These are phyloP conservation scores for Backusella luteola DNA, from an alignment of 192 early-diverging fungal species.

Conservation along the genomic window DNA sequence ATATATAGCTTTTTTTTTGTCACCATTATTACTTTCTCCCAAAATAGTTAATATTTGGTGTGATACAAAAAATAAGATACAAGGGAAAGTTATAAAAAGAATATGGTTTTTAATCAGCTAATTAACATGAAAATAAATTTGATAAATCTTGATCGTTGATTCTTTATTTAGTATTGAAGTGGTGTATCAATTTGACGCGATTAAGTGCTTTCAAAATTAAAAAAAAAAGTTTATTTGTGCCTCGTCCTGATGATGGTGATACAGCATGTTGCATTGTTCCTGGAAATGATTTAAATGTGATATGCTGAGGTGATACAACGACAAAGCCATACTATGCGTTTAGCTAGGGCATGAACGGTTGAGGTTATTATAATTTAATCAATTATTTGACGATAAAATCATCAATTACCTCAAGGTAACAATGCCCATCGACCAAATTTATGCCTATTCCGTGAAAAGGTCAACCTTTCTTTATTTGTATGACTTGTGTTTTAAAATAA, in stretches of 20 bases:
- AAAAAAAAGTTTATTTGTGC: conserved; percentile 5
- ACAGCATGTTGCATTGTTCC: background rate
- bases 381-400: background rate
- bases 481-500: background rate
- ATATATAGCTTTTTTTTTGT: background rate
- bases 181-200: background rate
- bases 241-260: background rate
- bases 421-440: background rate
- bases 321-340: background rate
- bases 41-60: background rate
- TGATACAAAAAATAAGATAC: background rate
- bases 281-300: background rate
- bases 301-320: background rate
- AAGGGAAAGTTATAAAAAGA: background rate
- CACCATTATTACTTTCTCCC: background rate
- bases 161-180: background rate
- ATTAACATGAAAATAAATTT: background rate
- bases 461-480: background rate
- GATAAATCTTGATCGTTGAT: background rate
- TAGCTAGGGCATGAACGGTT: background rate
- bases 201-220: background rate
- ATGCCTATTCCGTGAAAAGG: background rate
- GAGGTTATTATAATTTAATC: background rate
- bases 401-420: background rate
- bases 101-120: background rate